These are phyloP conservation scores for Amesomyces nigricolor DNA, from an alignment of 2,329 filamentous ascomycete species.

Conservation along the genomic window DNA sequence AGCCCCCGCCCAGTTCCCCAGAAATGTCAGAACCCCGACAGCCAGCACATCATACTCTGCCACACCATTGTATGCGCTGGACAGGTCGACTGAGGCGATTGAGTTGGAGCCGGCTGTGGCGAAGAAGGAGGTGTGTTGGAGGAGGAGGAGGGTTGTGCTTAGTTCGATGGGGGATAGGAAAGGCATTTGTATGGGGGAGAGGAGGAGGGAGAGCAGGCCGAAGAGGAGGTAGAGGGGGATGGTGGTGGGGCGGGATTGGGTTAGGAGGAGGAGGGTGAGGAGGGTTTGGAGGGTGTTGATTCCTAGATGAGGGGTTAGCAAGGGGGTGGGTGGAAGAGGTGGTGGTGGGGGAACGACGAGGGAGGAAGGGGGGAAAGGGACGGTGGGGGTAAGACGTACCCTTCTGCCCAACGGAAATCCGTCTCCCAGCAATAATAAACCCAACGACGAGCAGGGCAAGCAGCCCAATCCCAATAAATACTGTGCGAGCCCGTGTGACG, in stretches of 20 bases:
- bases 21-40: slow-evolving; percentile 78
- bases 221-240: slow-evolving; percentile 79
- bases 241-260: slow-evolving; percentile 79
- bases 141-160: slow-evolving; percentile 64
- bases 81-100: slow-evolving; percentile 91
- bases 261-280: slow-evolving; percentile 73
- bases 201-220: slow-evolving; percentile 48
- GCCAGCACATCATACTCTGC: slow-evolving; percentile 70
- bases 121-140: slow-evolving; percentile 83
- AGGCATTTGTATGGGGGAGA: slow-evolving; percentile 31
- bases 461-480: slow-evolving; percentile 44
- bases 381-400: slow-evolving; percentile 27
- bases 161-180: slow-evolving; percentile 46
- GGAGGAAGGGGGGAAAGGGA: slow-evolving; percentile 15
- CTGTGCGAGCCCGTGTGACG: slow-evolving; percentile 43
- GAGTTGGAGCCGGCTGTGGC: slow-evolving; percentile 86
- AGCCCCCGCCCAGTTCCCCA: slow-evolving; percentile 86
- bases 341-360: slow-evolving; percentile 14
- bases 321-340: slow-evolving; percentile 21
- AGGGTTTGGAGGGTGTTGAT: slow-evolving; percentile 59
- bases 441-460: slow-evolving; percentile 37
- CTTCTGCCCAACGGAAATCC: slow-evolving; percentile 25
- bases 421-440: slow-evolving; percentile 30
- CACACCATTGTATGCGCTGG: slow-evolving; percentile 91
- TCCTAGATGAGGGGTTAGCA: slow-evolving; percentile 27